Evolutionary conservation across 805 yeast genomes (phyloP), one percentile per base, ranked within the genome.

Genomic region (Metschnikowia rubicola): DNA sequence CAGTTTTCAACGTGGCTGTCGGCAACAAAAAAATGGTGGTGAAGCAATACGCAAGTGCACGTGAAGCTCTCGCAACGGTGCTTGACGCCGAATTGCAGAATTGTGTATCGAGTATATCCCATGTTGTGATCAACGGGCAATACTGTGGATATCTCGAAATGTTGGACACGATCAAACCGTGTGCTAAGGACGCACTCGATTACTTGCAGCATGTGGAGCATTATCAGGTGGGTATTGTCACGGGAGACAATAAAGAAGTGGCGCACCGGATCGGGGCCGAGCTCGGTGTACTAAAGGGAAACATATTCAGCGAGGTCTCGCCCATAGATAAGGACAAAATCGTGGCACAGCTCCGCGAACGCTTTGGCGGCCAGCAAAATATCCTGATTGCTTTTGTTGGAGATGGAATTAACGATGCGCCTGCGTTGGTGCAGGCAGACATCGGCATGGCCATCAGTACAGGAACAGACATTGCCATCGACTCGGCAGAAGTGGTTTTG

Each of bases 401-500:
- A 34, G 99, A 94, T 67, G 99, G 99, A 50, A 88, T 94, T 55
- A 94, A 94, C 65, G 99, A 94, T 63, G 96, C 98, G 0, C 97
- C 99, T 0, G 98, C 98, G 0, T 75, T 94, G 46, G 96, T 88
- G 1, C 78, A 85, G 46, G 86, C 97, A 1, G 88, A 90, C 55
- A 68, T 94, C 15, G 99, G 99, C 21, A 81, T 95, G 58, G 94
- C 98, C 10, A 81, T 95, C 48, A 84, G 95, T 9, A 80, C 95
- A 0, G 97, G 98, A 5, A 88, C 98, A 0, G 98, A 94, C 59
- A 88, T 94, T 56, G 98, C 99, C 1, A 86, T 94, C 55, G 97
- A 91, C 55, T 88, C 96, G n/a, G 97, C 99, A 0, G 96, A 90
- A 64, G 79, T 94, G 34, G 96, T 94, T 15, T 70, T 94, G 12